Evolutionary conservation across 768 basidiomycete species (phyloP).

Genomic region (Multifurca ochricompacta): DNA sequence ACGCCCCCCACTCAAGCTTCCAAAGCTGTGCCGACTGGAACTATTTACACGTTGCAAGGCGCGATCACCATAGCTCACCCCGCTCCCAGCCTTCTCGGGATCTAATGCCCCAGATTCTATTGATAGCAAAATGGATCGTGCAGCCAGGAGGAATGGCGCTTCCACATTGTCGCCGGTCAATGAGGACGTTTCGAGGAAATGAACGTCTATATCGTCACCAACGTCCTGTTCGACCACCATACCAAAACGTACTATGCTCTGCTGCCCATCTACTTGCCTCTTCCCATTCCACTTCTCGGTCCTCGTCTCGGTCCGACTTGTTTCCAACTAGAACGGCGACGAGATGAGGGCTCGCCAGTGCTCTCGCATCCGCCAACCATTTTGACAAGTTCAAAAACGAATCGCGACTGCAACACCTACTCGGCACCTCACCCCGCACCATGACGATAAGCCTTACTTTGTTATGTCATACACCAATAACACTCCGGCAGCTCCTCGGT

Average conservation of each 20-base stretch:
- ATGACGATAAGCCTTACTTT: conserved; percentile 40
- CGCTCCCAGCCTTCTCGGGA: conserved; percentile 90
- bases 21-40: conserved; percentile 83
- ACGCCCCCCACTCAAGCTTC: conserved; percentile 65
- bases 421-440: conserved; percentile 16
- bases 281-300: conserved; percentile 89
- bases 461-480: conserved; percentile 94
- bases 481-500: conserved; percentile 88
- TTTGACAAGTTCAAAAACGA: conserved; percentile 77
- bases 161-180: conserved; percentile 89
- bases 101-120: conserved; percentile 89
- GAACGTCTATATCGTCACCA: conserved; percentile 51
- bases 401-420: conserved; percentile 51
- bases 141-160: conserved; percentile 83
- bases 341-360: conserved; percentile 85
- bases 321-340: conserved; percentile 90
- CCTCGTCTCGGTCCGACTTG: conserved; percentile 91
- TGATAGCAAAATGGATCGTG: conserved; percentile 79
- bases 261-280: conserved; percentile 96
- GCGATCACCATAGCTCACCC: conserved; percentile 94
- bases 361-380: conserved; percentile 92
- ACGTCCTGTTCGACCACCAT: neutral
- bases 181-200: conserved; percentile 92
- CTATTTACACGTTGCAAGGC: conserved; percentile 86
- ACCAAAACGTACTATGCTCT: conserved; percentile 63